phyloP scores from a whole-genome alignment of 805 yeast species.

The Barnettozyma pratensis region DNA sequence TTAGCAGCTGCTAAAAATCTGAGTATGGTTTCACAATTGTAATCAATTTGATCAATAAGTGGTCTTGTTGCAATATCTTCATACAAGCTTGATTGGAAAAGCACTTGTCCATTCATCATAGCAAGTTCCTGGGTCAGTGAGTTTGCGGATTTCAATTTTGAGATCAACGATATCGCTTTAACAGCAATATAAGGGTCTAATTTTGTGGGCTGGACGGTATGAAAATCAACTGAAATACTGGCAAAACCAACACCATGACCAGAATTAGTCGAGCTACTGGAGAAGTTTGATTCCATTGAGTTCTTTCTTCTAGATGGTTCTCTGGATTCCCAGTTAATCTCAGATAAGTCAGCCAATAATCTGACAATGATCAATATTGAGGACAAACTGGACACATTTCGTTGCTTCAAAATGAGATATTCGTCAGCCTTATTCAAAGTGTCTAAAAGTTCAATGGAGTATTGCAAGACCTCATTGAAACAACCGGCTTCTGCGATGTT shows the following conservation, averaged over 20 bases:
- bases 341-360: slow-evolving; percentile 36
- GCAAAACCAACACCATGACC: slow-evolving; percentile 28
- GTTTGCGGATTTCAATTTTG: slow-evolving; percentile 29
- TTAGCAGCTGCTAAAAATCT: slow-evolving; percentile 48
- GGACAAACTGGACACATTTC: slow-evolving; percentile 24
- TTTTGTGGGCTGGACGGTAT: slow-evolving; percentile 28
- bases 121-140: slow-evolving; percentile 28
- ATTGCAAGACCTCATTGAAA: slow-evolving; percentile 28
- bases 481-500: slow-evolving; percentile 25
- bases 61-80: slow-evolving; percentile 20
- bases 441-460: slow-evolving; percentile 23
- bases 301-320: slow-evolving; percentile 21
- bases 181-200: slow-evolving; percentile 24
- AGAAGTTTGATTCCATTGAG: slow-evolving; percentile 20
- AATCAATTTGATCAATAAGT: slow-evolving; percentile 31
- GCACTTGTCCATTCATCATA: slow-evolving; percentile 23
- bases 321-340: slow-evolving; percentile 34
- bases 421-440: slow-evolving; percentile 26
- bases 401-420: slow-evolving; percentile 23
- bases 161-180: slow-evolving; percentile 25
- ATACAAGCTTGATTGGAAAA: slow-evolving; percentile 12
- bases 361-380: slow-evolving; percentile 34
- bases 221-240: slow-evolving; percentile 29
- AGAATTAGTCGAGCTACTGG: slow-evolving; percentile 18
- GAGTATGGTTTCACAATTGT: slow-evolving; percentile 34